Evolutionary conservation across 208 protist species (phyloP), one percentile per base, ranked within the genome.

Genomic region (Crithidia mellificae): DNA sequence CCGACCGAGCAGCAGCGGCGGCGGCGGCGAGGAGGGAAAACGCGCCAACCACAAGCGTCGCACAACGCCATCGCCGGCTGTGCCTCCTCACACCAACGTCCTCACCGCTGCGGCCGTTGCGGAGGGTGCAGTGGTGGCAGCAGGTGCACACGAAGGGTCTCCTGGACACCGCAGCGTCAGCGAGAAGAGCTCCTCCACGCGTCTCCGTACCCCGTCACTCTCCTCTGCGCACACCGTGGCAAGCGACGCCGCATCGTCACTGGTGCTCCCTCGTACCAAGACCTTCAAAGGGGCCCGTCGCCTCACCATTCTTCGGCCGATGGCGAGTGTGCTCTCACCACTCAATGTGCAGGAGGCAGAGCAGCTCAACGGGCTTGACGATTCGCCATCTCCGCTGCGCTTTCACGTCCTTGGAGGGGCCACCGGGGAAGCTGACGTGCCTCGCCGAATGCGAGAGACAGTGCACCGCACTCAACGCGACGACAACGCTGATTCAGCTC

Each of bases 201-300:
- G 44, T 8, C n/a, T 46, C 22, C 59, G 32, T 22, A 55, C 59
- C 1, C 59, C 59, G 1, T 65, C 59, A 0, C 32, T 65, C 2
- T 47, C 59, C 19, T 30, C 30, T 2, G 30, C 20, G 22, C 44
- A 11, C 59, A 55, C 17, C 9, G 32, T 46, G 1, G 4, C 41
- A 5, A 0, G 27, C 1, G 59, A 55, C 2, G 17, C 27, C 2
- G 47, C 57, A 25, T 36, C 59, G 30, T 12, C 47, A 6, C 59
- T 22, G 5, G 32, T 44, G 0, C 59, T 55, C 17, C 6, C 44
- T 0, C 59, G 59, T 47, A 65, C 59, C 29, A 55, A 52, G 22
- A 65, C 59, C 1, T 34, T 65, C 34, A 39, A 34, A 20, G 34
- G 46, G 6, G 20, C 9, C 6, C 59, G 59, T 6, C 59, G 59